Conservation (phyloP, 2,329 filamentous ascomycete species). For the Cytospora leucostoma region DNA sequence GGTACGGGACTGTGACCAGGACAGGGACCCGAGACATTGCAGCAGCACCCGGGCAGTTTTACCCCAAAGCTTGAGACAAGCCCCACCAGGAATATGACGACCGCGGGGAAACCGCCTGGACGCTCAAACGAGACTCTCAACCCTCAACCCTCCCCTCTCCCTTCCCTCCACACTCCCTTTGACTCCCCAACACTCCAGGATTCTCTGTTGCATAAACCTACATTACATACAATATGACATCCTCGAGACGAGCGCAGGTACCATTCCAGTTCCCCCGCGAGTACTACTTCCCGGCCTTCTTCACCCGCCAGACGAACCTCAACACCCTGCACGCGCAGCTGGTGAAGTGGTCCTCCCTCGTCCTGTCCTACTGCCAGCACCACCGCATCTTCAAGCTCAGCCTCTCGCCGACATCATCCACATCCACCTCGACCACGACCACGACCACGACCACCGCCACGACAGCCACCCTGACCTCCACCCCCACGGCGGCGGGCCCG, state of each 20-base stretch:
- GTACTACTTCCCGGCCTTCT: conserved; percentile 83
- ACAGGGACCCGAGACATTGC: background rate
- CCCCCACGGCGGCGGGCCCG: conserved; percentile 46
- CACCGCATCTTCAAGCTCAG: conserved; percentile 76
- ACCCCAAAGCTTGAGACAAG: background rate
- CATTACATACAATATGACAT: background rate
- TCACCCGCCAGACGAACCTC: conserved; percentile 75
- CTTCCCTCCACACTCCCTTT: background rate
- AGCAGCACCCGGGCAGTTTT: background rate
- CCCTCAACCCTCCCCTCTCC: background rate
- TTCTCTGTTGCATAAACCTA: background rate
- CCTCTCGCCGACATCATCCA: conserved; percentile 53
- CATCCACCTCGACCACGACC: conserved; percentile 44
- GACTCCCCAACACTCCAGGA: background rate
- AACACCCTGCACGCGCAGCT: conserved; percentile 75
- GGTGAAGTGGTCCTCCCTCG: conserved; percentile 80
- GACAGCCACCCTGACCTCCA: conserved; percentile 24
- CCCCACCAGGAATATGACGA: conserved; percentile 20
- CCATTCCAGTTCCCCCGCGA: conserved; percentile 61
- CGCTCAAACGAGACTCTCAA: background rate
- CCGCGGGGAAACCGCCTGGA: conserved; percentile 5
- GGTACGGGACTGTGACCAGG: background rate
- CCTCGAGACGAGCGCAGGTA: background rate
- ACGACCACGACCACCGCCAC: conserved; percentile 43
- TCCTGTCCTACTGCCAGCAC: conserved; percentile 81